Conservation (phyloP, 208 protist genomes). For the Porcisia hertigi region DNA sequence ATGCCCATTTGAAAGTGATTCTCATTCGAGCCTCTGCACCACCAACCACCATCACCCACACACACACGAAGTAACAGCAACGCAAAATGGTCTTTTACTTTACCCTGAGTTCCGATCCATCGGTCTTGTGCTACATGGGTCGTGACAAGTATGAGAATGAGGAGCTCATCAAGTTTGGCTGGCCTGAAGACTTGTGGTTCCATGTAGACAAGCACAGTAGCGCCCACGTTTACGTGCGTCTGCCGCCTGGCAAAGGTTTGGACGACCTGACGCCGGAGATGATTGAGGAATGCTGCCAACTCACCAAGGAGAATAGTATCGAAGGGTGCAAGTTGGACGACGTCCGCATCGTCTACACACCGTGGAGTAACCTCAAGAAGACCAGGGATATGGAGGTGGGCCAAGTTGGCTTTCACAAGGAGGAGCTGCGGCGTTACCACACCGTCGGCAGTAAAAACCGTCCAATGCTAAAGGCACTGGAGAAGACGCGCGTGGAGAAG, state of each 20-base stretch:
- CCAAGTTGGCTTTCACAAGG: slow-evolving; percentile 95
- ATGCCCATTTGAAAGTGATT: no score
- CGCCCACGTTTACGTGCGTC: slow-evolving; percentile 98
- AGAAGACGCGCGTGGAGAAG: slow-evolving; percentile 94
- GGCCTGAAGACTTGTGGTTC: slow-evolving; percentile 98
- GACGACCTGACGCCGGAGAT: slow-evolving; percentile 92
- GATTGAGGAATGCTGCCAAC: slow-evolving; percentile 96
- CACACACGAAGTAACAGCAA: background rate
- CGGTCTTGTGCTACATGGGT: slow-evolving; percentile 97
- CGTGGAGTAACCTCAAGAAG: slow-evolving; percentile 97
- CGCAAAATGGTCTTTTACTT: slow-evolving; percentile 93
- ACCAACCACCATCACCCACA: background rate
- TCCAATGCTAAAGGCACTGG: slow-evolving; percentile 89
- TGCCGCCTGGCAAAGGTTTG: slow-evolving; percentile 89
- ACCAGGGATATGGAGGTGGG: slow-evolving; percentile 95
- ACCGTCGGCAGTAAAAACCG: slow-evolving; percentile 86
- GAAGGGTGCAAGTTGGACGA: slow-evolving; percentile 94
- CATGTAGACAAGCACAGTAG: slow-evolving; percentile 97
- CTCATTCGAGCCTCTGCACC: background rate
- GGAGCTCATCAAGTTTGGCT: slow-evolving; percentile 96
- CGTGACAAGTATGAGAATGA: slow-evolving; percentile 99
- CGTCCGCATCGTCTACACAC: slow-evolving; percentile 96
- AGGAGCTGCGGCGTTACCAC: slow-evolving; percentile 76
- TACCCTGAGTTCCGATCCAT: slow-evolving; percentile 84
- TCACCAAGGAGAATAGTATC: slow-evolving; percentile 98